A percentile compares a stretch with the other conserved stretches of the same genome.
Conservation (phyloP, 2,329 filamentous ascomycete species). For the Pseudocercospora fijiensis region DNA sequence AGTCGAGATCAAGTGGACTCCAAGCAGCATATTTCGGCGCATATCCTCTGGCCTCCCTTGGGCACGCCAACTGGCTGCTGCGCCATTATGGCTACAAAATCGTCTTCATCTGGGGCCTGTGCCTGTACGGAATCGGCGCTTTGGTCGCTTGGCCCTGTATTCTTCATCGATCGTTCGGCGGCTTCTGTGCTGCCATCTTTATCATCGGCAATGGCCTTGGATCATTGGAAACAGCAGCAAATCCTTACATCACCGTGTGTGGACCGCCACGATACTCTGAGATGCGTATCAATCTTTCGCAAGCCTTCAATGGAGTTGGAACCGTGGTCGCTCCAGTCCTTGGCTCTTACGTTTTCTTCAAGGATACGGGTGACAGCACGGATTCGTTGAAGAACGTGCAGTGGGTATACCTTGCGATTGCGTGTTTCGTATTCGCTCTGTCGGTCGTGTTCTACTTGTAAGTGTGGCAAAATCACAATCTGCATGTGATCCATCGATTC, state of each 20-base stretch:
- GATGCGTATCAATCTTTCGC: slow-evolving; percentile 59
- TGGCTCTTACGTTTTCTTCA: slow-evolving; percentile 62
- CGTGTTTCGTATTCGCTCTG: slow-evolving; percentile 58
- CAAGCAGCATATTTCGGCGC: slow-evolving; percentile 54
- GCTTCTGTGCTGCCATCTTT: slow-evolving; percentile 61
- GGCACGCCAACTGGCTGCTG: slow-evolving; percentile 43
- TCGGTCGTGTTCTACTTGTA: slow-evolving; percentile 59
- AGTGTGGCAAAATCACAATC: slow-evolving; percentile 7
- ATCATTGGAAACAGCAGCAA: slow-evolving; percentile 60
- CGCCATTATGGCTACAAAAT: slow-evolving; percentile 51
- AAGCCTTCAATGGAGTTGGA: slow-evolving; percentile 60
- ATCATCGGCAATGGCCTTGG: slow-evolving; percentile 54
- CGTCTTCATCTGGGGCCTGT: slow-evolving; percentile 54
- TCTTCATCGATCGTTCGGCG: slow-evolving; percentile 56
- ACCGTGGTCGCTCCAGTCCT: slow-evolving; percentile 60
- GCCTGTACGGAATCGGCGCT: slow-evolving; percentile 57
- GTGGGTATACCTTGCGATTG: slow-evolving; percentile 64
- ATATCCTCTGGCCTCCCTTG: slow-evolving; percentile 51
- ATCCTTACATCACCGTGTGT: slow-evolving; percentile 56
- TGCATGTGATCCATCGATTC: background rate
- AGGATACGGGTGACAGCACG: slow-evolving; percentile 50
- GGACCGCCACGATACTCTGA: slow-evolving; percentile 61
- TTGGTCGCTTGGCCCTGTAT: slow-evolving; percentile 60
- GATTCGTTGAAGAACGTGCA: slow-evolving; percentile 60
- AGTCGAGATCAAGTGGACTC: slow-evolving; percentile 42